These are phyloP conservation scores for Boehmeria nivea DNA, from an alignment of 306 rosid species.

Conservation along the genomic window DNA sequence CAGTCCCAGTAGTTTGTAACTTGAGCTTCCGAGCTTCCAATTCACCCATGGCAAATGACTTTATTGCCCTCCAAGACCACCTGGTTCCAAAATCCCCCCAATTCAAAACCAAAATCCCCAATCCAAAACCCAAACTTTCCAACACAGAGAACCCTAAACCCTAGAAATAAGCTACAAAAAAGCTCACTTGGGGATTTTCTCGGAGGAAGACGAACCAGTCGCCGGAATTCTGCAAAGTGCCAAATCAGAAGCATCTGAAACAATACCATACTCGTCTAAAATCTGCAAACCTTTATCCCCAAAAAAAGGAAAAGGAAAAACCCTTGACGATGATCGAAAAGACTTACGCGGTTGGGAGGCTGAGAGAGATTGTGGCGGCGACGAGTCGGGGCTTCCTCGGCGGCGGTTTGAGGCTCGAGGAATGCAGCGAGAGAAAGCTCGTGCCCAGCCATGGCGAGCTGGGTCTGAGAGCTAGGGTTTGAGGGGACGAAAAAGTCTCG, in stretches of 20 bases:
- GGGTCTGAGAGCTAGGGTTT: constrained; percentile 11
- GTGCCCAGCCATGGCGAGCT: constrained; percentile 42
- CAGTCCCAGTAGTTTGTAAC: constrained; percentile 56
- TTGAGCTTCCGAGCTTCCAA: constrained; percentile 72
- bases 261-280: constrained; percentile 23
- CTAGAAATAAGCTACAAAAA: background rate
- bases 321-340: background rate
- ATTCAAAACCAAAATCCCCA: constrained; percentile 2
- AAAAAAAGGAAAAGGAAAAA: background rate
- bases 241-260: constrained; percentile 41
- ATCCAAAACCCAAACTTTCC: too few species aligned
- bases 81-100: constrained; percentile 32
- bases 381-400: constrained; percentile 32
- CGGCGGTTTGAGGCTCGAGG: constrained; percentile 22
- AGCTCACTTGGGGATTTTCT: constrained; percentile 56
- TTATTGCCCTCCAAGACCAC: constrained; percentile 77
- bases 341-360: constrained; percentile 72
- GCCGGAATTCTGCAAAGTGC: constrained; percentile 49
- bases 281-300: background rate
- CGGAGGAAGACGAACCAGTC: constrained; percentile 35
- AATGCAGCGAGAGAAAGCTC: constrained; percentile 22
- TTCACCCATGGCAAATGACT: constrained; percentile 61
- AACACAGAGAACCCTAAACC: too few species aligned
- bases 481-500: constrained; percentile 8
- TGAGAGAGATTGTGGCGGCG: constrained; percentile 38